Percentiles rank a stretch among this genome's conserved stretches.
Conservation (phyloP, 257 asterid species). For the Solanum neorickii region DNA sequence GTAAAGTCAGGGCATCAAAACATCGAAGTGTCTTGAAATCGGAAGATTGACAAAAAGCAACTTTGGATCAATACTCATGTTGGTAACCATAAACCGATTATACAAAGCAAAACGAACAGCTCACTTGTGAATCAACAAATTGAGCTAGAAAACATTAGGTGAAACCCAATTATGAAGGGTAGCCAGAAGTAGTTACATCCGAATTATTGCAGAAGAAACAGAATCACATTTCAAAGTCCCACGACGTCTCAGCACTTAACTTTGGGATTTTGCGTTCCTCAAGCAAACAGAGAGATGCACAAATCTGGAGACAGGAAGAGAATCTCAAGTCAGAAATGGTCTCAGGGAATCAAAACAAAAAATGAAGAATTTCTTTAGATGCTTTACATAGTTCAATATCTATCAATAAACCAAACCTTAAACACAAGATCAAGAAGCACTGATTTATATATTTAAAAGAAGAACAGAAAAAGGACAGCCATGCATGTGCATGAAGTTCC, state of each 20-base stretch:
- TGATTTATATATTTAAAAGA: not conserved
- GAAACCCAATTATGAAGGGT: not conserved
- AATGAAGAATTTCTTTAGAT: not conserved
- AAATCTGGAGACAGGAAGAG: slow-evolving; percentile 34
- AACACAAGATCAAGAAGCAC: not conserved
- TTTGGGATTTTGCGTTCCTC: slow-evolving; percentile 58
- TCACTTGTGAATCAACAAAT: not conserved
- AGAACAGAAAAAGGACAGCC: not conserved
- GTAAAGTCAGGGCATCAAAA: not conserved
- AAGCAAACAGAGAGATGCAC: slow-evolving; percentile 61
- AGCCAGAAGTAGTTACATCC: not conserved
- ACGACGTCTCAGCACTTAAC: slow-evolving; percentile 64
- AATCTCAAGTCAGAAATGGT: not conserved
- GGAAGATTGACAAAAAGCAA: not conserved
- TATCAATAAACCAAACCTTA: not conserved
- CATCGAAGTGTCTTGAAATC: not conserved
- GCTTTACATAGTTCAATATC: not conserved
- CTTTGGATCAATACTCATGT: not conserved
- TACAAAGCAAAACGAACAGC: not conserved
- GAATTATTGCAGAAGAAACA: slow-evolving; percentile 1
- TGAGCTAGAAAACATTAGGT: not conserved
- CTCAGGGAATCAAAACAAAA: not conserved
- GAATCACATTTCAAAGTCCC: slow-evolving; percentile 73
- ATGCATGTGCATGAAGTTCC: not conserved
- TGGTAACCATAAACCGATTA: not conserved